A percentile compares a stretch with the other conserved stretches of the same genome.
Evolutionary conservation across 1,284 basidiomycete species (phyloP).

Genomic region (Sutorius eximius): DNA sequence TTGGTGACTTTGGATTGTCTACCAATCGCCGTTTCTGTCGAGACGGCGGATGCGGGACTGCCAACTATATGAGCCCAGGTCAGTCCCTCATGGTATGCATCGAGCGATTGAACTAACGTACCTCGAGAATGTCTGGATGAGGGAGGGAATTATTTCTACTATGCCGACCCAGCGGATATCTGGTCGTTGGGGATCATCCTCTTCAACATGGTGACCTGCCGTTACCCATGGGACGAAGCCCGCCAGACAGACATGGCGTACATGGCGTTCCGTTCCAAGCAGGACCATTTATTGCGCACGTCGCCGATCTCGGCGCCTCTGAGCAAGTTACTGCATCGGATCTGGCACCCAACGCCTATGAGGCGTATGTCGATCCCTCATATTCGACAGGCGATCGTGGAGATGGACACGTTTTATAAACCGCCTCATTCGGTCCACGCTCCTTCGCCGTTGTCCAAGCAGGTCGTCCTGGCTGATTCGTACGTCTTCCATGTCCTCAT

Average conservation of each 20-base stretch:
- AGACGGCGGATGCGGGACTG: constrained; percentile 83
- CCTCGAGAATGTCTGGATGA: constrained; percentile 58
- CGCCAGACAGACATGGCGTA: constrained; percentile 72
- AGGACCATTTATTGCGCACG: constrained; percentile 62
- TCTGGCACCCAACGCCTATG: constrained; percentile 56
- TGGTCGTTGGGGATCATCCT: constrained; percentile 60
- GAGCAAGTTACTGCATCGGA: constrained; percentile 53
- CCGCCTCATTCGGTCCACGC: constrained; percentile 27
- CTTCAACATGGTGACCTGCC: constrained; percentile 85
- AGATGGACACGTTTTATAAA: constrained; percentile 68
- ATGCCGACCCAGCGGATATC: constrained; percentile 75
- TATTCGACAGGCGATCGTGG: constrained; percentile 56
- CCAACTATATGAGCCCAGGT: constrained; percentile 82
- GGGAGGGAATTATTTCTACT: constrained; percentile 22
- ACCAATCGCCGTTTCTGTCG: constrained; percentile 61
- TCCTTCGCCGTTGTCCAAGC: constrained; percentile 15
- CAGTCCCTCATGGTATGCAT: constrained; percentile 22
- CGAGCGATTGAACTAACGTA: constrained; percentile 7
- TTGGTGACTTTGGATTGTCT: constrained; percentile 86
- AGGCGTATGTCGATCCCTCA: constrained; percentile 58
- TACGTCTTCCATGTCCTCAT: not conserved
- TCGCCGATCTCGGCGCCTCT: constrained; percentile 67
- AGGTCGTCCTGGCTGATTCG: constrained; percentile 16
- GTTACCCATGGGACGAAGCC: constrained; percentile 87
- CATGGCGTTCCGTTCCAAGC: constrained; percentile 61